Conservation (phyloP, 2,329 filamentous ascomycete genomes). For the Colletotrichum melonis region DNA sequence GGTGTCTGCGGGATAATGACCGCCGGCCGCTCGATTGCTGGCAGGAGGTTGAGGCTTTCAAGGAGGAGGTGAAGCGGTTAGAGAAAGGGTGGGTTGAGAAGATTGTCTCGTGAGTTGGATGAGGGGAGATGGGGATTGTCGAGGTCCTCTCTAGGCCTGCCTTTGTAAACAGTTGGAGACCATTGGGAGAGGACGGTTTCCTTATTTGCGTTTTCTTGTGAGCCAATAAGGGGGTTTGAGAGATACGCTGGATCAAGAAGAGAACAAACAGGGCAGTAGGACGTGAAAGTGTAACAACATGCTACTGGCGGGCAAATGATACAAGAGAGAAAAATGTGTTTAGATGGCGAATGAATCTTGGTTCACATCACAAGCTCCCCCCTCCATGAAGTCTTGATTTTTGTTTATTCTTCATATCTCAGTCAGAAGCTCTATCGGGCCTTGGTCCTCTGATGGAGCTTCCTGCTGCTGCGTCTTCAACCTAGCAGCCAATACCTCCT, state of each 20-base stretch:
- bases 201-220: constrained; percentile 33
- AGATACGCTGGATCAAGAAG: not conserved
- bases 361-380: constrained; percentile 19
- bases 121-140: not conserved
- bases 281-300: constrained; percentile 46
- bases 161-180: not conserved
- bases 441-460: not conserved
- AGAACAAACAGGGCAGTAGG: not conserved
- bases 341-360: constrained; percentile 33
- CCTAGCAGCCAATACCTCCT: constrained; percentile 47
- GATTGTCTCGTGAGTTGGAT: constrained; percentile 64
- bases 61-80: constrained; percentile 85
- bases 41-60: constrained; percentile 91
- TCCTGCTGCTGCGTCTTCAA: not conserved
- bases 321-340: constrained; percentile 23
- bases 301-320: constrained; percentile 38
- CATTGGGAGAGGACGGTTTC: not conserved
- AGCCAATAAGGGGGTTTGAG: not conserved
- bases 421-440: not conserved
- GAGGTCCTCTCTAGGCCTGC: not conserved
- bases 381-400: not conserved
- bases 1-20: constrained; percentile 86
- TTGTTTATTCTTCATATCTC: constrained; percentile 6
- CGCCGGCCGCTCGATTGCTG: constrained; percentile 92
- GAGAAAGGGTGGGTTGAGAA: constrained; percentile 91